Conservation (phyloP, 2,329 filamentous ascomycete species). For the Parastagonospora avenae region DNA sequence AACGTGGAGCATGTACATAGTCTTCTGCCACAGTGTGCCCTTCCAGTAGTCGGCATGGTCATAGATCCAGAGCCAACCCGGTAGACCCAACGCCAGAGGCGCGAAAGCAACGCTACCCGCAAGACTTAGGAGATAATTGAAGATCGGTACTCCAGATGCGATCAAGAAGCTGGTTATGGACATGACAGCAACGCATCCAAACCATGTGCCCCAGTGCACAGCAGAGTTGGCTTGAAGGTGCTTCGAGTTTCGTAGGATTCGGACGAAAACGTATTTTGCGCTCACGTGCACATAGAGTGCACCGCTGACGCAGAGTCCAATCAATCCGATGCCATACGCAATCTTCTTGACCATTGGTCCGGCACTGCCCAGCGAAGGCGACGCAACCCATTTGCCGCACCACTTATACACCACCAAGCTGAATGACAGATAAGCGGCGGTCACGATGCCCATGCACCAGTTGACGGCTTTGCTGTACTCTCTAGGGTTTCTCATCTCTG, state of each 20-base stretch:
- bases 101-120: slow-evolving; percentile 59
- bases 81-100: slow-evolving; percentile 55
- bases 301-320: slow-evolving; percentile 59
- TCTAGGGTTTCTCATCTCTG: slow-evolving; percentile 65
- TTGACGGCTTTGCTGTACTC: slow-evolving; percentile 67
- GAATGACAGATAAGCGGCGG: slow-evolving; percentile 63
- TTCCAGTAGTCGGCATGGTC: slow-evolving; percentile 52
- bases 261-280: slow-evolving; percentile 63
- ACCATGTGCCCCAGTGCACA: slow-evolving; percentile 64
- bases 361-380: slow-evolving; percentile 65
- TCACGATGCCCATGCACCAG: slow-evolving; percentile 63
- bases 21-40: slow-evolving; percentile 43
- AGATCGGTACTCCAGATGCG: slow-evolving; percentile 61
- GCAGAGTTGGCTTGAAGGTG: slow-evolving; percentile 60
- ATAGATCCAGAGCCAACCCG: slow-evolving; percentile 58
- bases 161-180: slow-evolving; percentile 56
- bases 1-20: slow-evolving; percentile 49
- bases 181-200: slow-evolving; percentile 52
- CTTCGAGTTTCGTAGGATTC: slow-evolving; percentile 56
- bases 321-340: slow-evolving; percentile 63
- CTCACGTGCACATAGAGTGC: slow-evolving; percentile 57
- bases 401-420: slow-evolving; percentile 65
- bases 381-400: slow-evolving; percentile 67
- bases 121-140: slow-evolving; percentile 58
- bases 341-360: slow-evolving; percentile 65